Percentiles rank a stretch among this genome's conserved stretches.
Evolutionary conservation across 305 asterid species (phyloP).

Genomic region (Fraxinus nigra): DNA sequence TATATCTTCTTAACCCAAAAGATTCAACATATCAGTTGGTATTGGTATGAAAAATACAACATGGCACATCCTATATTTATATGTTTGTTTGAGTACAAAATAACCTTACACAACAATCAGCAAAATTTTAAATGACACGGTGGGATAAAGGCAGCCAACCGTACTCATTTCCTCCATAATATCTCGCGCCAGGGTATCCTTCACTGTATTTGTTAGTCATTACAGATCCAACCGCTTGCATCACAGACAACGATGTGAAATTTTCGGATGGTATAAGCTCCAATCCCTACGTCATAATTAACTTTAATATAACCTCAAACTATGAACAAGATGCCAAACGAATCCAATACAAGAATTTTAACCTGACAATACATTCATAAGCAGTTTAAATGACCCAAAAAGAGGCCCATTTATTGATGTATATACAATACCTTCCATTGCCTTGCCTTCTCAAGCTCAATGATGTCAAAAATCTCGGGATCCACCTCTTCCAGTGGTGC

Average conservation of each 20-base stretch:
- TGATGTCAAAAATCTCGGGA: conserved; percentile 51
- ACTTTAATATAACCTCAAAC: not conserved
- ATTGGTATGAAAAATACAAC: not conserved
- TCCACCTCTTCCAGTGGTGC: conserved; percentile 57
- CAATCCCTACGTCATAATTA: conserved; percentile 43
- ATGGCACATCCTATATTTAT: not conserved
- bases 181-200: conserved; percentile 87
- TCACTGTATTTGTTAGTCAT: conserved; percentile 86
- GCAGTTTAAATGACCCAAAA: not conserved
- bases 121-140: not conserved
- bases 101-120: not conserved
- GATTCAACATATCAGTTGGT: not conserved
- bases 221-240: conserved; percentile 86
- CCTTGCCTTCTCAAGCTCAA: conserved; percentile 66
- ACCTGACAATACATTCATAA: not conserved
- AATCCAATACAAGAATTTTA: not conserved
- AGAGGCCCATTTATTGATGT: not conserved
- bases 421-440: conserved; percentile 55
- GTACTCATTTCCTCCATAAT: conserved; percentile 83
- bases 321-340: not conserved
- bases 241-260: conserved; percentile 70
- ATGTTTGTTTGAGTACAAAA: not conserved
- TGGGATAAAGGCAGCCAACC: not conserved
- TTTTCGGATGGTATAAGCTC: conserved; percentile 83
- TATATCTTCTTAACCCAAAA: not conserved